phyloP scores from a whole-genome alignment of 768 basidiomycete species.

The Kwoniella dejecticola region DNA sequence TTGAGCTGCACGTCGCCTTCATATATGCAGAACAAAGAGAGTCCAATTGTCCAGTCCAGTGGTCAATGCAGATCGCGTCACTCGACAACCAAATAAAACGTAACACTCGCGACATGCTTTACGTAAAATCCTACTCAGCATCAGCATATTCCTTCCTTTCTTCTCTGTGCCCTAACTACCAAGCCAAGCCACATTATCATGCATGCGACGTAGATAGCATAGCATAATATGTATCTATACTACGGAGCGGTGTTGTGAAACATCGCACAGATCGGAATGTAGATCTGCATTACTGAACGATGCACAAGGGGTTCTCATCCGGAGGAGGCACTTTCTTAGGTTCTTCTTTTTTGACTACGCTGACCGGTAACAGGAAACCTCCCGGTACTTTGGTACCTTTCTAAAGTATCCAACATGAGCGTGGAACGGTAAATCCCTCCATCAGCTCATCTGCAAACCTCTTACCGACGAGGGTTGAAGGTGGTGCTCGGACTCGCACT shows the following conservation, averaged over 20 bases:
- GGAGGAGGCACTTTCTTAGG: conserved; percentile 14
- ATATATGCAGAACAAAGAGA: too few relatives aligned
- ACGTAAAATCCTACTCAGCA: conserved; percentile 4
- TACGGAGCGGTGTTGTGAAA: too few relatives aligned
- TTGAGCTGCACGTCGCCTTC: too few relatives aligned
- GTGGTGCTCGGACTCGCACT: too few relatives aligned
- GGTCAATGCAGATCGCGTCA: conserved; percentile 12
- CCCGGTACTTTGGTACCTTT: conserved; percentile 49
- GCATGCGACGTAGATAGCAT: too few relatives aligned
- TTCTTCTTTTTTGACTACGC: conserved; percentile 40
- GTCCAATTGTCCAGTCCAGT: too few relatives aligned
- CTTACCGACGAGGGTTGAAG: too few relatives aligned
- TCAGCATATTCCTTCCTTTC: conserved; percentile 9
- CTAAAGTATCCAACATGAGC: conserved; percentile 23
- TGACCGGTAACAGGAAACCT: conserved; percentile 46
- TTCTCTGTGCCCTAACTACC: not conserved
- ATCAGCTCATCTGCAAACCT: too few relatives aligned
- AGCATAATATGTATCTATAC: too few relatives aligned
- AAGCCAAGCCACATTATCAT: too few relatives aligned
- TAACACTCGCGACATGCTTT: conserved; percentile 8
- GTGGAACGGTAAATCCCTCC: not conserved
- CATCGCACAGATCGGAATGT: too few relatives aligned
- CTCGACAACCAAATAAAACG: not conserved
- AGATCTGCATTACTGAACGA: conserved; percentile 31
- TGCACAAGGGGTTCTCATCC: conserved; percentile 28